These are phyloP conservation scores for Paragyromitra xinjiangensis DNA, from an alignment of 495 filamentous ascomycete species.

Conservation along the genomic window DNA sequence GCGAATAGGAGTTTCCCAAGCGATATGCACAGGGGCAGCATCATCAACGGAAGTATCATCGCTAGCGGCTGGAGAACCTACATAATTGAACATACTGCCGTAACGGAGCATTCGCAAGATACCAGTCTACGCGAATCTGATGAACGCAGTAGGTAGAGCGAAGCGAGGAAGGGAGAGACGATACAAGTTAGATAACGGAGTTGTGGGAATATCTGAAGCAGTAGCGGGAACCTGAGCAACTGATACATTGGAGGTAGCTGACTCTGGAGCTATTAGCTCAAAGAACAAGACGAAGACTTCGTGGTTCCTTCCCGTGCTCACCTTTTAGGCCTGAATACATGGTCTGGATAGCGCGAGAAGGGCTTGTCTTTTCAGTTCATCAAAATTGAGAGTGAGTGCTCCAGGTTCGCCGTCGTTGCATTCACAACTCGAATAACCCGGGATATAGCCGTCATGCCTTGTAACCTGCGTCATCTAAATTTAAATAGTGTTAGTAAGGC, in stretches of 20 bases:
- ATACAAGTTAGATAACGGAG: neutral
- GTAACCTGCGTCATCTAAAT: neutral
- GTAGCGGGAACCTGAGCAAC: neutral
- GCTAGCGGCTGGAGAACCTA: neutral
- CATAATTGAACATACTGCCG: neutral
- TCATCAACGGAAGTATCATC: neutral
- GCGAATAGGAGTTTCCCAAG: neutral
- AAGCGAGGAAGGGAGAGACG: no score
- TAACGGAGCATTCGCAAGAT: neutral
- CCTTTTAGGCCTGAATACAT: neutral
- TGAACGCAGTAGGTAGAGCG: no score
- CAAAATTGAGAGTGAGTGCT: neutral
- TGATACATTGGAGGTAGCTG: no score
- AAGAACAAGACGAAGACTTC: neutral
- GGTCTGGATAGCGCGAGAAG: neutral
- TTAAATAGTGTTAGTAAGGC: no score
- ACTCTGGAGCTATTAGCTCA: neutral
- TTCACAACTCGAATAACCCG: neutral
- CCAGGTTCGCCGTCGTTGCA: neutral
- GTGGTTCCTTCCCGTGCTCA: neutral
- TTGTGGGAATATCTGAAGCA: neutral
- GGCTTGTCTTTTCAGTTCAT: neutral
- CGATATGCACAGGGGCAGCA: neutral
- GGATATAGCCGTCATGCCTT: neutral
- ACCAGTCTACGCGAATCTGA: neutral